Evolutionary conservation across 169 alveolate genomes (phyloP), one percentile per base, ranked within the genome.

Genomic region (Plasmodium knowlesi): DNA sequence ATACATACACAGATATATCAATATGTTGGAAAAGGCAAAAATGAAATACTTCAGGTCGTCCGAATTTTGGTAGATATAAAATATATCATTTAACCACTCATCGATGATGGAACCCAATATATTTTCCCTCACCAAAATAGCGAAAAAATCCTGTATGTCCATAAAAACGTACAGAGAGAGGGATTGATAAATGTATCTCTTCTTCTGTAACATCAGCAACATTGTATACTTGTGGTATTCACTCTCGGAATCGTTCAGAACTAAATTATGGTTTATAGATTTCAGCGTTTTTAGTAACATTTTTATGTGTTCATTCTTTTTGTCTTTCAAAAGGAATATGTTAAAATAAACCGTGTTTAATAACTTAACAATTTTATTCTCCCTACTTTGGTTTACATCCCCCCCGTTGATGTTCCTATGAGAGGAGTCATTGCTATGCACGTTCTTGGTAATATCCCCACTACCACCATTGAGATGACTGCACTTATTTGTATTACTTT

Each of bases 41-140:
- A 86, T 76, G 46, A 86, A 86, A 34, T 78, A 86, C 70, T 86
- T 86, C 80, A 86, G 54, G 70, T 86, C 93, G 67, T 86, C 93
- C 46, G 93, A 86, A 78, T 78, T 86, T 57, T 86, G 93, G 46
- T 86, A 86, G 28, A 86, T 76, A 86, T 86, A 70, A 86, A 86
- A 43, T 50, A 70, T 70, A 39, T 86, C 93, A 86, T 86, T 86
- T 86, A 86, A 6, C 93, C 93, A 86, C 10, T 57, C 93, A 86
- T 86, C 93, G 67, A 86, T 86, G 16, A 86, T 78, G 30, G 80
- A 74, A 5, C 30, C 61, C 34, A 74, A 50, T 50, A 46, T 9
- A 32, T 86, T 43, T 46, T 39, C 82, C 22, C 67, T 28, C 19
- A 86, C 79, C 67, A 86, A n/a, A 4, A 74, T 86, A 46, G 53